These are phyloP conservation scores for Exophiala sp. DNA, from an alignment of 2,329 filamentous ascomycete species.

Conservation along the genomic window DNA sequence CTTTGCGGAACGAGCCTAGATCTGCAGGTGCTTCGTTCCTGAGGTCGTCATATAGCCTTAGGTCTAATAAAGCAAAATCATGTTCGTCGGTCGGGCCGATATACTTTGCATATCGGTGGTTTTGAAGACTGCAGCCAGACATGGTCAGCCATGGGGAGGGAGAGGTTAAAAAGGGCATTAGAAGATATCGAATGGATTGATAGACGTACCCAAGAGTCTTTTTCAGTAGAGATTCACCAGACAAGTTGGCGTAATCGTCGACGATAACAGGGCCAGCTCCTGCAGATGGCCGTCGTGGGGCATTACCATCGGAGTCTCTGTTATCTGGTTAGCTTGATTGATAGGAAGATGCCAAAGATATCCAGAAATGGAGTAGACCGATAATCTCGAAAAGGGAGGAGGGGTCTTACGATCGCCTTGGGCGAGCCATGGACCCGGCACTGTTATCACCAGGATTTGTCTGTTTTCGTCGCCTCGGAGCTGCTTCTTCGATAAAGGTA, in stretches of 20 bases:
- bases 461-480: slow-evolving; percentile 23
- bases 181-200: not conserved
- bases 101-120: slow-evolving; percentile 29
- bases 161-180: slow-evolving; percentile 17
- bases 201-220: slow-evolving; percentile 26
- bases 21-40: slow-evolving; percentile 25
- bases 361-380: slow-evolving; percentile 1
- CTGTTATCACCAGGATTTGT: slow-evolving; percentile 14
- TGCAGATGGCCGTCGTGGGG: slow-evolving; percentile 23
- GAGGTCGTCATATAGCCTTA: slow-evolving; percentile 28
- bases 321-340: slow-evolving; percentile 24
- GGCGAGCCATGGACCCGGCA: slow-evolving; percentile 18
- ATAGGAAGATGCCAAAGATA: slow-evolving; percentile 13
- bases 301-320: slow-evolving; percentile 26
- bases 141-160: slow-evolving; percentile 21
- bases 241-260: slow-evolving; percentile 25
- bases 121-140: slow-evolving; percentile 25
- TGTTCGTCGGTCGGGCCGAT: slow-evolving; percentile 30
- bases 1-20: slow-evolving; percentile 28
- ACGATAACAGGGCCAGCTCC: slow-evolving; percentile 19
- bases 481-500: slow-evolving; percentile 28
- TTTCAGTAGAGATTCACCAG: slow-evolving; percentile 25
- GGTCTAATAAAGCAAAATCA: slow-evolving; percentile 28
- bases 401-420: slow-evolving; percentile 23
- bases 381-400: slow-evolving; percentile 15